A percentile compares a stretch with the other conserved stretches of the same genome.
These are phyloP conservation scores for Syzygium oleosum DNA, from an alignment of 345 rosid genomes.

Conservation along the genomic window DNA sequence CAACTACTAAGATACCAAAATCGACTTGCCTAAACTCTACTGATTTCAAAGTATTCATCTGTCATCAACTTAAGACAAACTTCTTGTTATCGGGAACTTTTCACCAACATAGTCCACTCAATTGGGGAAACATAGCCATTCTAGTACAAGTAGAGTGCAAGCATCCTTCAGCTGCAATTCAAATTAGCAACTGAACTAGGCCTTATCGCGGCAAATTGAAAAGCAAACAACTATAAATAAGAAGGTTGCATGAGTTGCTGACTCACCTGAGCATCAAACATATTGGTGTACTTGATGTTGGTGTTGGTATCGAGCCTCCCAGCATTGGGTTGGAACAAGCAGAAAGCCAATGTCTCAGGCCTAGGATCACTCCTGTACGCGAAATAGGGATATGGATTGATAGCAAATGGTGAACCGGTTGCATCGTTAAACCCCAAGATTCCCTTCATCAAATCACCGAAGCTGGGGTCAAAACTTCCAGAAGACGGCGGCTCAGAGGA, in stretches of 20 bases:
- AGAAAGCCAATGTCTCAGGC: conserved; percentile 69
- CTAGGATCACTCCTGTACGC: conserved; percentile 71
- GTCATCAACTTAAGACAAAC: neutral
- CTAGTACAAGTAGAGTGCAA: neutral
- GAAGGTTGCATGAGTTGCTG: neutral
- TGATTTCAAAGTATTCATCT: neutral
- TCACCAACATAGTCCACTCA: neutral
- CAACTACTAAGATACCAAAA: neutral
- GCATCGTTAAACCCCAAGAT: conserved; percentile 52
- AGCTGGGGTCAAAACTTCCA: conserved; percentile 42
- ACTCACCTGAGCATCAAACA: conserved; percentile 93
- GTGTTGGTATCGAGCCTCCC: conserved; percentile 64
- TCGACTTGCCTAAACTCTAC: neutral
- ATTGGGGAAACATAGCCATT: neutral
- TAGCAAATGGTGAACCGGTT: conserved; percentile 68
- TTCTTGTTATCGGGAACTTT: neutral
- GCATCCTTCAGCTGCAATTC: neutral
- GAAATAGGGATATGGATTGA: conserved; percentile 84
- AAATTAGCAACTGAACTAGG: neutral
- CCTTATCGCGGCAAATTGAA: neutral
- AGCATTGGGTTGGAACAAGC: conserved; percentile 72
- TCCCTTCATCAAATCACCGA: conserved; percentile 51
- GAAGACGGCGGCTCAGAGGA: conserved; percentile 76
- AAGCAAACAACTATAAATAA: neutral
- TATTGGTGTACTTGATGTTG: conserved; percentile 78